These are phyloP conservation scores for Penicillium palitans DNA, from an alignment of 2,329 filamentous ascomycete genomes.

Conservation along the genomic window DNA sequence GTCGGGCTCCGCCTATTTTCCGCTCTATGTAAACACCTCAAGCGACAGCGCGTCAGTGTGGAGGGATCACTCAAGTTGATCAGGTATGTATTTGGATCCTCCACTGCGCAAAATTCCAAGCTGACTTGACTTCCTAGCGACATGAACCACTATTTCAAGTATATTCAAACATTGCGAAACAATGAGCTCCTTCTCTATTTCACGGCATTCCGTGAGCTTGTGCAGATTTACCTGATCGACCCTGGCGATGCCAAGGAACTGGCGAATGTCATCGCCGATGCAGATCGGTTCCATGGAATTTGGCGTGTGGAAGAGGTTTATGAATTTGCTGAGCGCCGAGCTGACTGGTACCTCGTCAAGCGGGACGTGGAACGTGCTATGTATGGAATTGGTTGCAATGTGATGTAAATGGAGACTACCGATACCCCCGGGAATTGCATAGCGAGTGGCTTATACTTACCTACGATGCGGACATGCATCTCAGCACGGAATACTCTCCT, in stretches of 20 bases:
- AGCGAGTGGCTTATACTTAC: constrained; percentile 12
- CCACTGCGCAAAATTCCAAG: not conserved
- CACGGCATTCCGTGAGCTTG: constrained; percentile 83
- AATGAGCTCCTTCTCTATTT: constrained; percentile 86
- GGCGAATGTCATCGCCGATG: constrained; percentile 90
- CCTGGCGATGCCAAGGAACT: constrained; percentile 86
- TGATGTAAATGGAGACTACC: constrained; percentile 65
- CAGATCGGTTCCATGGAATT: constrained; percentile 83
- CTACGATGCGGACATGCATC: constrained; percentile 4
- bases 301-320: constrained; percentile 96
- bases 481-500: constrained; percentile 1
- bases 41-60: constrained; percentile 88
- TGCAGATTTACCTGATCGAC: constrained; percentile 93
- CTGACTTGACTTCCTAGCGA: constrained; percentile 57
- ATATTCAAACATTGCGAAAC: constrained; percentile 78
- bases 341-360: constrained; percentile 92
- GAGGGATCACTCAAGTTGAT: constrained; percentile 90
- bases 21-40: constrained; percentile 93
- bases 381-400: constrained; percentile 85
- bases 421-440: constrained; percentile 20
- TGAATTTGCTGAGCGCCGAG: constrained; percentile 89
- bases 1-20: constrained; percentile 90
- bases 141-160: constrained; percentile 90
- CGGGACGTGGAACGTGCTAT: constrained; percentile 90
- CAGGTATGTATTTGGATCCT: constrained; percentile 46